Conservation (phyloP, 2,329 filamentous ascomycete genomes). For the Monosporascus sp. region DNA sequence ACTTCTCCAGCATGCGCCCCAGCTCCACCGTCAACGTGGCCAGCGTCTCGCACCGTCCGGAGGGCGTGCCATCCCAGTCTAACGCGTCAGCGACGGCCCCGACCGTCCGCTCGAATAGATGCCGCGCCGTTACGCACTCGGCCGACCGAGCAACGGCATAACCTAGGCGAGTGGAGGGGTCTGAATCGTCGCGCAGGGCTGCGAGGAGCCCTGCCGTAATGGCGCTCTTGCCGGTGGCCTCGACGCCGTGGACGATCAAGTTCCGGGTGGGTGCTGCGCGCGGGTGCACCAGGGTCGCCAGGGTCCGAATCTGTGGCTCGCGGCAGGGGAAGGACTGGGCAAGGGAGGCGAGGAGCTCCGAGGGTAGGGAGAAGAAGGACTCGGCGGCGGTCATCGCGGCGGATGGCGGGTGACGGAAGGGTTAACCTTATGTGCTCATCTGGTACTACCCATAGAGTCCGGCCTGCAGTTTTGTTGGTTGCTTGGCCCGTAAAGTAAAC, state of each 20-base stretch:
- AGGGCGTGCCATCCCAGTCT: conserved; percentile 37
- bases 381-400: conserved; percentile 21
- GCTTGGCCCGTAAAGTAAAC: too few species aligned
- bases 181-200: conserved; percentile 29
- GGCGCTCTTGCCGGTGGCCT: conserved; percentile 80
- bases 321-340: conserved; percentile 50
- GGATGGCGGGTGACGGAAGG: background rate
- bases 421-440: background rate
- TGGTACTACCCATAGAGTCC: conserved; percentile 15
- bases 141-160: conserved; percentile 62
- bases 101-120: conserved; percentile 69
- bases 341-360: conserved; percentile 44
- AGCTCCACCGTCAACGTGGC: conserved; percentile 72
- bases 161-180: conserved; percentile 43
- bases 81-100: conserved; percentile 53
- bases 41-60: conserved; percentile 71
- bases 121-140: conserved; percentile 74
- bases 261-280: conserved; percentile 65
- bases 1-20: conserved; percentile 51
- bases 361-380: conserved; percentile 45
- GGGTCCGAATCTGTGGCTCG: conserved; percentile 52
- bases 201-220: conserved; percentile 60
- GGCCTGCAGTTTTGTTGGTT: too few species aligned
- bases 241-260: conserved; percentile 75
- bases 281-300: conserved; percentile 56